Evolutionary conservation across 2,329 filamentous ascomycete species (phyloP).

Genomic region (Ceratocystis destructans): DNA sequence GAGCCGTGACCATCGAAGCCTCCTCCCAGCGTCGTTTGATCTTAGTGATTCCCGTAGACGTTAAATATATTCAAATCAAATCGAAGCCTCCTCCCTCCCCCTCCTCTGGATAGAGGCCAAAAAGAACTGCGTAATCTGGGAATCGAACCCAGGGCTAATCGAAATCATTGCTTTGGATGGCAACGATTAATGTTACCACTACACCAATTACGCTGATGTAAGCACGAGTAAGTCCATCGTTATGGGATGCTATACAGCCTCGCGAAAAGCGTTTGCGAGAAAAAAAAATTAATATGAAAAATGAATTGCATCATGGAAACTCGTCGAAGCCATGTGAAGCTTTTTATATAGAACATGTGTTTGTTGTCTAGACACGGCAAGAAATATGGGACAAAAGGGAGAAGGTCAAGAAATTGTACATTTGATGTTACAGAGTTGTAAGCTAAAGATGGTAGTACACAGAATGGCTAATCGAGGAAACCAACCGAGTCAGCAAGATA

Average conservation of each 20-base stretch:
- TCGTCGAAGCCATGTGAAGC: background rate
- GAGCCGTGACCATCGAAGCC: no score
- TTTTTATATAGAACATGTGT: background rate
- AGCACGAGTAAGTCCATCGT: rapidly evolving
- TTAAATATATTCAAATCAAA: no score
- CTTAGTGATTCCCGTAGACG: no score
- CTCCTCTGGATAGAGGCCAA: no score
- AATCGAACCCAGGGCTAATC: constrained; percentile 14
- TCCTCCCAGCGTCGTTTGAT: no score
- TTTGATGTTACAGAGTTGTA: constrained; percentile 3
- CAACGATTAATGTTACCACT: constrained; percentile 14
- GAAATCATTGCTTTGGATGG: constrained; percentile 11
- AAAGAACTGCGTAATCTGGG: constrained; percentile 7
- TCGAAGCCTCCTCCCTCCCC: no score
- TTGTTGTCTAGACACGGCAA: background rate
- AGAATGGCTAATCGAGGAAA: constrained; percentile 8
- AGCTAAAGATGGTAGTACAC: constrained; percentile 11
- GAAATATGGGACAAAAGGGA: background rate
- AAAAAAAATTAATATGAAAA: background rate
- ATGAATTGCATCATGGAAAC: background rate
- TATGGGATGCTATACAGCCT: background rate
- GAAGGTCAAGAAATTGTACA: constrained; percentile 3
- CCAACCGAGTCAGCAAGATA: constrained; percentile 9
- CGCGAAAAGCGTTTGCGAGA: no score
- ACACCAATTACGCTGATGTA: constrained; percentile 8